Percentiles rank a stretch among this genome's conserved stretches.
phyloP scores from a whole-genome alignment of 768 basidiomycete species.

The Lyophyllum decastes region DNA sequence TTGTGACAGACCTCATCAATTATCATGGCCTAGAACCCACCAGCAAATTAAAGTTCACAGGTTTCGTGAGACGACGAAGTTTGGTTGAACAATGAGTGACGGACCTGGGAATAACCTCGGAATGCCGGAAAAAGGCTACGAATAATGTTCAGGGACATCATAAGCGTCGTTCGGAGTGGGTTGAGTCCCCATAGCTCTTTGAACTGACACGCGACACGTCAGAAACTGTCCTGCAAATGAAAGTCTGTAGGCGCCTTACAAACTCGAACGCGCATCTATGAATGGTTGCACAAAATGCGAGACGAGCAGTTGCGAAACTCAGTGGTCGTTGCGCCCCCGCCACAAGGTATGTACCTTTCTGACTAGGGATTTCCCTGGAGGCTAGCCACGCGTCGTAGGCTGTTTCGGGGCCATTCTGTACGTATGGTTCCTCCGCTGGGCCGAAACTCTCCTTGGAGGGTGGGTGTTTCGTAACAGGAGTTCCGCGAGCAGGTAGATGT shows the following conservation, averaged over 20 bases:
- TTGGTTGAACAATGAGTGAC: slow-evolving; percentile 16
- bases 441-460: slow-evolving; percentile 9
- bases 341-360: slow-evolving; percentile 47
- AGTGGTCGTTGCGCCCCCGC: slow-evolving; percentile 75
- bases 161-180: slow-evolving; percentile 67
- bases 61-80: slow-evolving; percentile 5
- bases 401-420: slow-evolving; percentile 25
- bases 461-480: slow-evolving; percentile 22
- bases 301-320: slow-evolving; percentile 51
- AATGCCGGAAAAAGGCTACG: slow-evolving; percentile 81
- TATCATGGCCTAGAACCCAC: slow-evolving; percentile 58
- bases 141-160: slow-evolving; percentile 69
- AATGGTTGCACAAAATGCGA: slow-evolving; percentile 55
- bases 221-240: slow-evolving; percentile 9
- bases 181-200: slow-evolving; percentile 52
- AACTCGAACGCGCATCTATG: slow-evolving; percentile 57
- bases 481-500: slow-evolving; percentile 28
- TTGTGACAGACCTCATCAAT: slow-evolving; percentile 70
- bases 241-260: slow-evolving; percentile 29
- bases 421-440: slow-evolving; percentile 1
- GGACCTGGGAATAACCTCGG: slow-evolving; percentile 78
- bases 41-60: slow-evolving; percentile 18
- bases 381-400: slow-evolving; percentile 59
- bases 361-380: slow-evolving; percentile 51
- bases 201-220: slow-evolving; percentile 30